Evolutionary conservation across 306 rosid species (phyloP), one percentile per base, ranked within the genome.

Genomic region (Luffa aegyptiaca): DNA sequence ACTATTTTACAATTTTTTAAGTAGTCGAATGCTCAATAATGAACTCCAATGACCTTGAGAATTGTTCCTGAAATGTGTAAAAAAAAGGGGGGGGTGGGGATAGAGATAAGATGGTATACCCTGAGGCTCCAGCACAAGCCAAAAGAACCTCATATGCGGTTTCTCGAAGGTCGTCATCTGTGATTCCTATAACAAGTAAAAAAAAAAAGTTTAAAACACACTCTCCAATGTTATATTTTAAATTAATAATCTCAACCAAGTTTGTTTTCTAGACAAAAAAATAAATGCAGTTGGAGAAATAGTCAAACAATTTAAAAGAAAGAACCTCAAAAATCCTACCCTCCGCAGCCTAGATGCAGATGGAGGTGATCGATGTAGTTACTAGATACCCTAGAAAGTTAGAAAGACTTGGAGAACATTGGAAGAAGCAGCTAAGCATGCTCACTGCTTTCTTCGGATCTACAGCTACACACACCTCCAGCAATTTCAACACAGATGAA

Each of bases 121-220:
- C 97, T 68, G 92, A 86, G 79, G 99, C 97, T 79, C 99, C 99
- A 82, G 99, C 99, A 88, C 99, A 93, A 69, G 96, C 99, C 88
- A 95, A 87, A 45, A 95, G 97, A 81, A 95, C 57, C 84, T 95
- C 99, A 53, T 90, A 95, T 80, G 97, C 96, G 49, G 94, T 93
- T 89, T 95, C 99, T 74, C 97, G 92, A 75, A 95, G 92, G 76
- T 93, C 99, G 77, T 93, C 99, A 64, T 95, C 97, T 73, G 90
- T 84, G 82, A 93, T 77, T 41, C 97, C 99, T 95, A 76, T 4
- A 79, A 21, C 35, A 33, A 48, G 63, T 12, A 10, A 79, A 49
- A 49, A 39, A 39, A 65, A 8, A 57, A 77, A 57, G 55, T 44
- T 42, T 6, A 77, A 56, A 21, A 74, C 31, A 3, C 31, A 16